phyloP scores from a whole-genome alignment of 176 grass and related monocot genomes.

The Carex scoparia region DNA sequence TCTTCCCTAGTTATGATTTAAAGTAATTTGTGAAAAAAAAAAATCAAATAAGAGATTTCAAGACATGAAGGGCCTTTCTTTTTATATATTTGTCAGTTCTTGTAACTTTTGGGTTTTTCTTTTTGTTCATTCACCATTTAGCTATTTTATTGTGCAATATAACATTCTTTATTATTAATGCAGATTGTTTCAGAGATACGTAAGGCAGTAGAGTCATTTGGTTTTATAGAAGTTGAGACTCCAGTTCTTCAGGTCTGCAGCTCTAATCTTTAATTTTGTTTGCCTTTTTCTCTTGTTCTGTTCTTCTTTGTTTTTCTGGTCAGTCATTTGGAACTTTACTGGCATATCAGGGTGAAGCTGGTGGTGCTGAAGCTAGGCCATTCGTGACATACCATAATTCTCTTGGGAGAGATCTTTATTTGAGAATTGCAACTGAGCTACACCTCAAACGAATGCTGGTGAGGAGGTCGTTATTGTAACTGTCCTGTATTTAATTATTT shows the following conservation, averaged over 20 bases:
- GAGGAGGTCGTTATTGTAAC: slow-evolving; percentile 31
- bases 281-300: slow-evolving; percentile 17
- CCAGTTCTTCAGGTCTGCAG: slow-evolving; percentile 85
- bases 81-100: not conserved
- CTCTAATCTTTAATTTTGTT: slow-evolving; percentile 13
- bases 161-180: slow-evolving; percentile 11
- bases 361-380: slow-evolving; percentile 96
- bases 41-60: not conserved
- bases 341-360: slow-evolving; percentile 67
- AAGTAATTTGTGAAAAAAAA: not conserved
- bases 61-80: not conserved
- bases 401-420: slow-evolving; percentile 96
- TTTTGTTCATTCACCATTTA: slow-evolving; percentile 15
- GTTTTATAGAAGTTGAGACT: slow-evolving; percentile 98
- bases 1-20: not conserved
- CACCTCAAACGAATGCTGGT: slow-evolving; percentile 99
- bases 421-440: slow-evolving; percentile 95
- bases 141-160: slow-evolving; percentile 8
- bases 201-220: slow-evolving; percentile 92
- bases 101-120: not conserved
- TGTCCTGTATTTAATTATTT: slow-evolving; percentile 4
- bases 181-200: slow-evolving; percentile 95
- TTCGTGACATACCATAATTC: slow-evolving; percentile 98
- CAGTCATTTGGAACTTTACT: slow-evolving; percentile 15
- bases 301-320: slow-evolving; percentile 8